Base-by-base conservation (phyloP, 495 filamentous ascomycete species). In the Pyrenula aspistea region DNA sequence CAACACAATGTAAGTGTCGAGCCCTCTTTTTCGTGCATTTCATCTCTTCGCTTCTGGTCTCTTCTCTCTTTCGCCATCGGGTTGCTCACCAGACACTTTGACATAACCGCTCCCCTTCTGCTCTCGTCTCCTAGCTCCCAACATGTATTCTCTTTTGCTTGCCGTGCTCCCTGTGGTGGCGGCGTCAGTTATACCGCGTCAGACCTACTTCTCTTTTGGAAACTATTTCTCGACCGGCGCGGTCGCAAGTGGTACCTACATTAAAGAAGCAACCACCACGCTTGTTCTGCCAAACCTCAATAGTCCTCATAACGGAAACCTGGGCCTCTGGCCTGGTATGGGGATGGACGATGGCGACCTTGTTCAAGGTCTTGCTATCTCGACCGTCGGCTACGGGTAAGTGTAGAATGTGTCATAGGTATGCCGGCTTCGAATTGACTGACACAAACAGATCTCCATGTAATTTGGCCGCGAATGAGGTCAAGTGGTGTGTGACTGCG, bases 281-380 rank as follows among this genome's bases (percentile, higher is more conserved):
- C 60, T 72, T n/a, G 60, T 68, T 22, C 62, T 71, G 25, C 71
- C 71, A 21, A 56, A 64, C 12, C 59, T 60, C n/a, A 68, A 71
- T 22, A 70, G 63, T 36, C 62, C 62, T 10, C 58, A 57, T n/a
- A 61, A 55, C 11, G 61, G 59, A 12, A 62, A 65, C 59, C 60
- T 58, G 22, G 68, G 64, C 24, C 62, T 71, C 2, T 73, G 69
- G 69, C 64, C 68, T 54, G 68, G 69, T 24, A 69, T 70, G 66
- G 68, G 71, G 19, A 73, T 68, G 50, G 65, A 64, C 2, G 63
- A 67, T 49, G 71, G 70, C 22, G 64, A 73, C 54, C 57, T 74
- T 61, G 65, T 72, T 55, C 68, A 68, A 56, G 65, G 66, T n/a
- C 67, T 70, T 31, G 62, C 64, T 42, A 67, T 69, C 10, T 71